Evolutionary conservation across 2,329 filamentous ascomycete genomes (phyloP).

Genomic region (Pseudogymnoascus verrucosus): DNA sequence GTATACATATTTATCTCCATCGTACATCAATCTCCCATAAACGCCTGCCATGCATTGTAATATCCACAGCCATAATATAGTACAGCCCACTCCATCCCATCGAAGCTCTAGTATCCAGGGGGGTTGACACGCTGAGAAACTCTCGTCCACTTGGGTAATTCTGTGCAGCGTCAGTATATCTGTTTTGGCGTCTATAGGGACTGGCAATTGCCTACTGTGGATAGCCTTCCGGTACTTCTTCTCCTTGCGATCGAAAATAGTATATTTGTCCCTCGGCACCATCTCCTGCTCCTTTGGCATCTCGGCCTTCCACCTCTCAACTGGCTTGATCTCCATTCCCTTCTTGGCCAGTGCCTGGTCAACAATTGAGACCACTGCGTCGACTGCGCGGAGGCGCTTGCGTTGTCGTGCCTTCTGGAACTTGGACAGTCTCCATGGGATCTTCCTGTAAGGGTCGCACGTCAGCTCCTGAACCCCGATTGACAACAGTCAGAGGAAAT

Average conservation of each 20-base stretch:
- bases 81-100: conserved; percentile 11
- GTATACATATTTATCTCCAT: conserved; percentile 7
- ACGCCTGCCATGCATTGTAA: conserved; percentile 24
- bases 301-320: conserved; percentile 87
- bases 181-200: conserved; percentile 7
- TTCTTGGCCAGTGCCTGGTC: conserved; percentile 69
- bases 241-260: conserved; percentile 92
- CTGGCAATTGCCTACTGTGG: conserved; percentile 65
- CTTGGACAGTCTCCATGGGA: conserved; percentile 86
- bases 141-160: conserved; percentile 87
- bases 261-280: conserved; percentile 95
- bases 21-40: conserved; percentile 12
- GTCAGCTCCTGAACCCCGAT: conserved; percentile 14
- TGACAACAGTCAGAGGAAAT: conserved; percentile 8
- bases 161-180: conserved; percentile 35
- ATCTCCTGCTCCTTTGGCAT: conserved; percentile 97
- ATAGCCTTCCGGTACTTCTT: conserved; percentile 95
- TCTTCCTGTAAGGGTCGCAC: conserved; percentile 57
- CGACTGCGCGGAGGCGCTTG: conserved; percentile 73
- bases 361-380: conserved; percentile 76
- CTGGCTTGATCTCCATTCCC: conserved; percentile 62
- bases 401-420: conserved; percentile 87
- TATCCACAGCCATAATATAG: conserved; percentile 21
- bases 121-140: conserved; percentile 91
- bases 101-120: conserved; percentile 66